Evolutionary conservation across 306 rosid species (phyloP).

Genomic region (Ormosia semicastrata): DNA sequence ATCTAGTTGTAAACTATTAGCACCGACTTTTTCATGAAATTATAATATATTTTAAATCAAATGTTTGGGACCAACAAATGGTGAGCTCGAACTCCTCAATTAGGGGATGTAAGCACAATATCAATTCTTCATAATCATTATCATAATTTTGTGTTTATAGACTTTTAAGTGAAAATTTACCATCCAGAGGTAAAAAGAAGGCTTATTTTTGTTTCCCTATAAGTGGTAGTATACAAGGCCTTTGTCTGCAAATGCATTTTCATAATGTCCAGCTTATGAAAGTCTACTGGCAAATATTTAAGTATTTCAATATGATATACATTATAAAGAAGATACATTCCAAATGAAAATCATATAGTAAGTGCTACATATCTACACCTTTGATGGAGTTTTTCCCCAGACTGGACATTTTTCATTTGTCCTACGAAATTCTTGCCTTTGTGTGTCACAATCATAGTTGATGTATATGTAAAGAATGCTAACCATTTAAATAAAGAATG

Average conservation of each 20-base stretch:
- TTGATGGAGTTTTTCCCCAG: slow-evolving; percentile 95
- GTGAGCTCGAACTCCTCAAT: neutral
- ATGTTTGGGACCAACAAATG: neutral
- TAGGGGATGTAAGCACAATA: neutral
- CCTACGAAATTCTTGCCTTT: slow-evolving; percentile 93
- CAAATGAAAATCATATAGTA: slow-evolving; percentile 15
- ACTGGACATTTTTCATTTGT: slow-evolving; percentile 83
- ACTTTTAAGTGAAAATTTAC: slow-evolving; percentile 45
- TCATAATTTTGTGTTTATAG: neutral
- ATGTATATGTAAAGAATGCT: slow-evolving; percentile 94
- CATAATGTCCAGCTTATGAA: slow-evolving; percentile 12
- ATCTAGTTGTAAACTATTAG: neutral
- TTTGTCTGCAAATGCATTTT: slow-evolving; percentile 58
- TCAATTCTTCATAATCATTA: neutral
- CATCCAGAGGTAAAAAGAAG: slow-evolving; percentile 95
- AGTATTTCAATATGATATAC: slow-evolving; percentile 14
- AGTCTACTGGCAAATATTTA: slow-evolving; percentile 13
- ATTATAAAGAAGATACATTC: slow-evolving; percentile 8
- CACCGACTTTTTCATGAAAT: neutral
- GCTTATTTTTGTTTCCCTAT: slow-evolving; percentile 84
- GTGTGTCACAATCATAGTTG: slow-evolving; percentile 97
- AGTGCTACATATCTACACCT: slow-evolving; percentile 49
- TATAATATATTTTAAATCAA: neutral
- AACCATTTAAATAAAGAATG: slow-evolving; percentile 69
- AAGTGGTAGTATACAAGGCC: slow-evolving; percentile 73